Base-by-base conservation (phyloP, 2,329 filamentous ascomycete species). In the Pseudopyrenochaeta lycopersici region DNA sequence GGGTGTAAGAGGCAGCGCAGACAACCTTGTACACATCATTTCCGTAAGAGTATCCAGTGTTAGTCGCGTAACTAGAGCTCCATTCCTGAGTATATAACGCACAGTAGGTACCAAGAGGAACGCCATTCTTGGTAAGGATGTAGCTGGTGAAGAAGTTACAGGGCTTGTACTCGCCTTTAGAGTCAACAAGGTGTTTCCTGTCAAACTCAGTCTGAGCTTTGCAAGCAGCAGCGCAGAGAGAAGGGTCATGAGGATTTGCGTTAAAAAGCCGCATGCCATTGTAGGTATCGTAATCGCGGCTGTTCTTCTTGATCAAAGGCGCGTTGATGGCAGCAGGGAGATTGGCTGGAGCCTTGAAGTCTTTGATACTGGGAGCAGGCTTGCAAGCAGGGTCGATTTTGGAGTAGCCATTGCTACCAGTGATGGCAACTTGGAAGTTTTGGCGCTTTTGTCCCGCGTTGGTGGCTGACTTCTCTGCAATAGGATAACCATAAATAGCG, bases 111-210 rank as follows among this genome's bases (percentile, higher is more conserved):
- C 74, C 75, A 39, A 76, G 66, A 2, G 75, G 72, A 21, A 68
- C 51, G 14, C 64, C 68, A 46, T 74, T 72, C 47, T 73, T 67
- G 27, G 60, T 64, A 14, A 77, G 59, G n/a, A 77, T 67, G 46
- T 77, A 78, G 10, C 70, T 66, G 30, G 73, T 74, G 58, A 70
- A 75, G 63, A 76, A 76, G 56, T 75, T 76, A 68, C 75, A 77
- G 32, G 72, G 56, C 47, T 63, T 65, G 47, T 73, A 75, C 9
- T 62, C 64, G 15, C 68, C 70, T 18, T 65, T 60, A 7, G 57
- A 10, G 9, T 62, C 54, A 39, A 67, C 67, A 29, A 63, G 49
- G 51, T 70, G 62, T 27, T 66, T 59, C 30, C 52, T 57, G 54
- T 77, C 71, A 56, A 74, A 76, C 3, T 58, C 57, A 10, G 71